phyloP scores from a whole-genome alignment of 768 basidiomycete species.

The Termitomyces sp. region DNA sequence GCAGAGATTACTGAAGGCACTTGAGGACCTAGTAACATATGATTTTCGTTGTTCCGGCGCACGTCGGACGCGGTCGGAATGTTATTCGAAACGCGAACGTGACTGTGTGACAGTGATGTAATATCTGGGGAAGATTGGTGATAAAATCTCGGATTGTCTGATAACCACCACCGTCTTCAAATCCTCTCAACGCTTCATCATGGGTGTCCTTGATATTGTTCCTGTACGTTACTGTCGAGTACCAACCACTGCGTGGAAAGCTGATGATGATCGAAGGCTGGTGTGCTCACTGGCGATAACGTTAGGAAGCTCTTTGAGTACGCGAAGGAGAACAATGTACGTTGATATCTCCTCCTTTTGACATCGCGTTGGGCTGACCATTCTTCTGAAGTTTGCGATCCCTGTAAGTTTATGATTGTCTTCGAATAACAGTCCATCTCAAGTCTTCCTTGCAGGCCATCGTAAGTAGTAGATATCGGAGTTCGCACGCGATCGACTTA shows the following conservation, averaged over 20 bases:
- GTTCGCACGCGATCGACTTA: slow-evolving; percentile 7
- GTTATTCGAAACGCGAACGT: background rate
- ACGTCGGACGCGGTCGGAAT: background rate
- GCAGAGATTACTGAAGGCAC: background rate
- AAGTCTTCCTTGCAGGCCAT: slow-evolving; percentile 48
- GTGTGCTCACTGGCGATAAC: slow-evolving; percentile 93
- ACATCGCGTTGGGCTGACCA: background rate
- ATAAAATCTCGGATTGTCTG: slow-evolving; percentile 2
- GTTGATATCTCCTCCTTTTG: slow-evolving; percentile 12
- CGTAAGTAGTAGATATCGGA: slow-evolving; percentile 41
- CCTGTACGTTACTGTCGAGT: slow-evolving; percentile 47
- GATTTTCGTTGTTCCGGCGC: background rate
- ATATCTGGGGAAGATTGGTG: background rate
- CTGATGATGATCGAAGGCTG: slow-evolving; percentile 49
- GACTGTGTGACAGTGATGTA: slow-evolving; percentile 1
- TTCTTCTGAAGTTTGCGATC: slow-evolving; percentile 62
- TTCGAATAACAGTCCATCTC: slow-evolving; percentile 1
- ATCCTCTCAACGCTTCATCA: slow-evolving; percentile 21
- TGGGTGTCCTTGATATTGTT: slow-evolving; percentile 83
- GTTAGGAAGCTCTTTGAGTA: slow-evolving; percentile 95
- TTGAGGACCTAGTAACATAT: background rate
- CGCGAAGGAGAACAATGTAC: slow-evolving; percentile 81
- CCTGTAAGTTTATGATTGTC: slow-evolving; percentile 49
- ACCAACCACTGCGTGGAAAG: background rate
- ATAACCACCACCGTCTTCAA: slow-evolving; percentile 1